A percentile compares a stretch with the other conserved stretches of the same genome.
phyloP scores from a whole-genome alignment of 1,284 basidiomycete species.

The Dichomitus squalens region DNA sequence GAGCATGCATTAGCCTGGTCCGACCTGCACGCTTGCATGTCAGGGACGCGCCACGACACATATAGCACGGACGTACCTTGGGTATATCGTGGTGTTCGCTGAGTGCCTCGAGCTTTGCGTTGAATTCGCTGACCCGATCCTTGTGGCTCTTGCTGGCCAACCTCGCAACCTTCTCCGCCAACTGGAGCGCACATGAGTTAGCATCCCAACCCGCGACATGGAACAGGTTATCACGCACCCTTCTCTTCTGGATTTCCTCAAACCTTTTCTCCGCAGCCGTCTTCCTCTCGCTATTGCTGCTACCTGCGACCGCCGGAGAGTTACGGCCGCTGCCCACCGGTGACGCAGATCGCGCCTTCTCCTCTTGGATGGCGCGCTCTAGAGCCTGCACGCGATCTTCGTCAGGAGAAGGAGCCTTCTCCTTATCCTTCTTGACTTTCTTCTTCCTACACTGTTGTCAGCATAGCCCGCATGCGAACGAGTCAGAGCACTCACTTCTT shows the following conservation, averaged over 20 bases:
- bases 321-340: constrained; percentile 58
- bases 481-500: constrained; percentile 69
- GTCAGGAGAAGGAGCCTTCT: constrained; percentile 38
- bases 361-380: constrained; percentile 46
- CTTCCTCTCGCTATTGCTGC: constrained; percentile 50
- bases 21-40: constrained; percentile 50
- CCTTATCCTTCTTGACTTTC: constrained; percentile 57
- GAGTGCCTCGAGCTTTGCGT: constrained; percentile 84
- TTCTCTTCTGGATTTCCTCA: constrained; percentile 80
- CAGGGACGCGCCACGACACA: not conserved
- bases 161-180: constrained; percentile 80
- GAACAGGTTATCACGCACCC: constrained; percentile 56
- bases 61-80: constrained; percentile 55
- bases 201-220: not conserved
- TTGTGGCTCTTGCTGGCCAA: constrained; percentile 91
- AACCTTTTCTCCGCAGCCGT: constrained; percentile 92
- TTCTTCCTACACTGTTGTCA: constrained; percentile 83
- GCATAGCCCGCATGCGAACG: constrained; percentile 16
- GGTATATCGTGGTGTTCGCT: constrained; percentile 95
- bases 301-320: constrained; percentile 51
- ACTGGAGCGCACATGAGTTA: constrained; percentile 43
- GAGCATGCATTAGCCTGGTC: constrained; percentile 63
- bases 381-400: constrained; percentile 52
- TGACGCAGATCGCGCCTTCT: constrained; percentile 42
- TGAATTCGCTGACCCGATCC: constrained; percentile 93